Evolutionary conservation across 1,284 basidiomycete species (phyloP).

Genomic region (Trametes polyzona): DNA sequence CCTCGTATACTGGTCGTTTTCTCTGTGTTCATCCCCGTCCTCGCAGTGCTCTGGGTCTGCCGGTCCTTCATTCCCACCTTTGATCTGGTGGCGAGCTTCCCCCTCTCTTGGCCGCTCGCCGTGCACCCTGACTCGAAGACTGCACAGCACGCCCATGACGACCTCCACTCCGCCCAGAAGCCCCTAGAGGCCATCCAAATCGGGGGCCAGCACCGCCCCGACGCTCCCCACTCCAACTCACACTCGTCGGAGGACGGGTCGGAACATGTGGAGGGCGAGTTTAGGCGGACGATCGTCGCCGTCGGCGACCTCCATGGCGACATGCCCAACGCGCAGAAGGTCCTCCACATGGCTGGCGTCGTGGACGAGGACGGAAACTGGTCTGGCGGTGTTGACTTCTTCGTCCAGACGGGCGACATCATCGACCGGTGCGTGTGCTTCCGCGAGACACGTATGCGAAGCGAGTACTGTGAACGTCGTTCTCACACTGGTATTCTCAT

Average conservation of each 20-base stretch:
- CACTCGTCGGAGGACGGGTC: neutral
- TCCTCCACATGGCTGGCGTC: slow-evolving; percentile 78
- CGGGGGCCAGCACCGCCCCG: slow-evolving; percentile 6
- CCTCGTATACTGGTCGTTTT: slow-evolving; percentile 28
- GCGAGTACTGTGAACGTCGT: neutral
- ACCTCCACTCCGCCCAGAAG: slow-evolving; percentile 1
- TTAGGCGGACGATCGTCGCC: slow-evolving; percentile 63
- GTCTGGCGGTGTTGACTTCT: slow-evolving; percentile 78
- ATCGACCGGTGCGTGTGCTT: slow-evolving; percentile 70
- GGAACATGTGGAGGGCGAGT: slow-evolving; percentile 18
- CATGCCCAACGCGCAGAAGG: slow-evolving; percentile 68
- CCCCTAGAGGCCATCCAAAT: slow-evolving; percentile 21
- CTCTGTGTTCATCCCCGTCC: slow-evolving; percentile 27
- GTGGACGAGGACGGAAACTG: slow-evolving; percentile 73
- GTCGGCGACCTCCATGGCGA: slow-evolving; percentile 87
- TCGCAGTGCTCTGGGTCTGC: slow-evolving; percentile 28
- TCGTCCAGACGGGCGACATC: slow-evolving; percentile 94
- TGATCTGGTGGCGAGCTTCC: slow-evolving; percentile 28
- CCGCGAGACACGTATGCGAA: neutral
- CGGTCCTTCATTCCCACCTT: slow-evolving; percentile 29
- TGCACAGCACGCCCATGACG: slow-evolving; percentile 15
- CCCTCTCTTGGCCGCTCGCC: slow-evolving; percentile 33
- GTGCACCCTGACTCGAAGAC: slow-evolving; percentile 28
- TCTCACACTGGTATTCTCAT: neutral
- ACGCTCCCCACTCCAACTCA: neutral